These are phyloP conservation scores for Mycosphaerella arachidis DNA, from an alignment of 2,329 filamentous ascomycete genomes.

Conservation along the genomic window DNA sequence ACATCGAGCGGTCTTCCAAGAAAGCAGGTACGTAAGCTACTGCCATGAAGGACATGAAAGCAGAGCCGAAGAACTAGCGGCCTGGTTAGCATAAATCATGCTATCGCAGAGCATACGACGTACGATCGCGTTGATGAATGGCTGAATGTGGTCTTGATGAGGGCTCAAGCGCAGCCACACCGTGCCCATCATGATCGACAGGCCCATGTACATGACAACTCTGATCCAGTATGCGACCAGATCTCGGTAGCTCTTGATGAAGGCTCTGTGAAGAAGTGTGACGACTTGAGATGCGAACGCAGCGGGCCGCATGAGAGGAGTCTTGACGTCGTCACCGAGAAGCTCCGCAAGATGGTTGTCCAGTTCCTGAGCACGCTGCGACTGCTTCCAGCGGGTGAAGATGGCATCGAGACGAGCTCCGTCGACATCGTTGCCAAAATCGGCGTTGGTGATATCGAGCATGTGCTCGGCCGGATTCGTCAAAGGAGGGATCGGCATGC, in stretches of 20 bases:
- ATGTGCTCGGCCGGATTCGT: constrained; percentile 74
- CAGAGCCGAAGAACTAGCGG: constrained; percentile 45
- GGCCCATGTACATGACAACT: constrained; percentile 69
- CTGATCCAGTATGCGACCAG: constrained; percentile 76
- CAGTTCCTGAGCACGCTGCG: constrained; percentile 24
- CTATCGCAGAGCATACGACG: constrained; percentile 3
- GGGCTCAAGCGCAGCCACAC: constrained; percentile 71
- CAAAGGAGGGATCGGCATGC: constrained; percentile 57
- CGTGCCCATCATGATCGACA: constrained; percentile 81
- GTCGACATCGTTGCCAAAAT: constrained; percentile 54
- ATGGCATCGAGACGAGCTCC: constrained; percentile 45
- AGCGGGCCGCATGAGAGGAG: constrained; percentile 3
- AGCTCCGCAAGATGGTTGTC: constrained; percentile 12
- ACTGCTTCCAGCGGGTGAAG: constrained; percentile 50
- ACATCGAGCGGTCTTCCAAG: constrained; percentile 70
- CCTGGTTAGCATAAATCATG: constrained; percentile 3
- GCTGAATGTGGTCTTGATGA: constrained; percentile 66
- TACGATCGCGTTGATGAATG: constrained; percentile 70
- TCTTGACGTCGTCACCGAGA: constrained; percentile 7
- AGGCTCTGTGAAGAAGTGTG: constrained; percentile 68
- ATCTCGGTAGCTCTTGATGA: constrained; percentile 76
- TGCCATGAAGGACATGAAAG: constrained; percentile 52
- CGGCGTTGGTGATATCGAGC: constrained; percentile 69
- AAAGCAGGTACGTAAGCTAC: constrained; percentile 80
- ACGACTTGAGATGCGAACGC: constrained; percentile 27